Evolutionary conservation across 2,329 filamentous ascomycete genomes (phyloP), one percentile per base, ranked within the genome.

Genomic region (Botryotinia convoluta): DNA sequence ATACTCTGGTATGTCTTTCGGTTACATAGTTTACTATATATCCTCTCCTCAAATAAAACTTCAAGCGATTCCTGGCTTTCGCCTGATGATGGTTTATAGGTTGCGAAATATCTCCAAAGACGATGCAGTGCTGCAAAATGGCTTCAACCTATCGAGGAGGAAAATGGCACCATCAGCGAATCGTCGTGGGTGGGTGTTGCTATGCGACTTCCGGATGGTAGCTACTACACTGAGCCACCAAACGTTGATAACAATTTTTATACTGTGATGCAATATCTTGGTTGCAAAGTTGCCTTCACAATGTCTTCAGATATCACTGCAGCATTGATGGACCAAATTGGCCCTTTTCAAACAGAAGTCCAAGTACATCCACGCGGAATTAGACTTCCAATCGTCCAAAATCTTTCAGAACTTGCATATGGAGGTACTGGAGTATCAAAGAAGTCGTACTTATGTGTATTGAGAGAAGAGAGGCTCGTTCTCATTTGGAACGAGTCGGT

Each of bases 261-360:
- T 37, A 63, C 39, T 2, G 74, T 71, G 7, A 63, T 75, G 73
- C 74, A 75, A 64, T 60, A 61, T 9, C 37, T 75, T 14, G 67
- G 64, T 63, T 74, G 73, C 63, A 75, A 75, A 86, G 72, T 73
- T 48, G 85, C 84, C 22, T 81, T 86, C 73, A 87, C 86, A 16
- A 85, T 87, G 83, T 83, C 82, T 16, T 84, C 84, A 2, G 82
- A 85, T 63, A 84, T 85, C 72, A 84, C 84, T 42, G 81, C 83
- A 32, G 83, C 74, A n/a, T 72, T 77, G 42, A 68, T 77, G 51
- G 75, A 75, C 42, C 75, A 76, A n/a, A 73, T 77, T 44, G 70
- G 65, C 14, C 76, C 76, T 32, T 75, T 74, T 57, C 76, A 77
- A 54, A 74, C 73, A 4, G 76, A 76, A 45, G n/a, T 77, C 2